These are phyloP conservation scores for Pestalotiopsis sp. DNA, from an alignment of 2,329 filamentous ascomycete species.

Conservation along the genomic window DNA sequence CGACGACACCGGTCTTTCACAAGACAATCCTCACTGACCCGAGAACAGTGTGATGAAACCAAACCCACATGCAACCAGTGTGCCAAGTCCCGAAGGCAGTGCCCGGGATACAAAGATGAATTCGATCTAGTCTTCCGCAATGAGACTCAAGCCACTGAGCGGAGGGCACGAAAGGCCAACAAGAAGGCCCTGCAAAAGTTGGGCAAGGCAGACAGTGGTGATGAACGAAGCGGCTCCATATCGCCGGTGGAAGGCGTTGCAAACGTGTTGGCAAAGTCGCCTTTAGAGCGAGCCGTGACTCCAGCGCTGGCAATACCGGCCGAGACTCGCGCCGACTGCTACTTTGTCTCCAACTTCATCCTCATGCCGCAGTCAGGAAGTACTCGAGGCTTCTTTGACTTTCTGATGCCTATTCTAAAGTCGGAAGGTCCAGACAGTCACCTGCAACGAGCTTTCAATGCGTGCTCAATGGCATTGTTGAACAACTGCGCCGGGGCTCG, in stretches of 20 bases:
- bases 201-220: conserved; percentile 25
- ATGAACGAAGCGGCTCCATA: conserved; percentile 19
- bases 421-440: conserved; percentile 45
- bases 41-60: conserved; percentile 65
- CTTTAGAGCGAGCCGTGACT: conserved; percentile 27
- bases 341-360: conserved; percentile 65
- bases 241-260: conserved; percentile 27
- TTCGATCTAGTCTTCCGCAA: conserved; percentile 75
- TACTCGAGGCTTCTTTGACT: conserved; percentile 61
- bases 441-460: conserved; percentile 59
- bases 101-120: conserved; percentile 71
- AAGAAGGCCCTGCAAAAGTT: conserved; percentile 47
- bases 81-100: conserved; percentile 63
- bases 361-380: conserved; percentile 53
- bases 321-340: conserved; percentile 59
- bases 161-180: conserved; percentile 59
- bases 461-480: conserved; percentile 60
- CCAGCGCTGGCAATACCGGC: conserved; percentile 46
- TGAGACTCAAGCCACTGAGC: conserved; percentile 69
- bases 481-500: conserved; percentile 50
- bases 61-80: conserved; percentile 69
- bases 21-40: neutral
- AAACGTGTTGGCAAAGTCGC: conserved; percentile 19
- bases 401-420: conserved; percentile 58
- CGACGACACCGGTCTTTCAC: neutral